Evolutionary conservation across 148 eudicot genomes (phyloP).

Genomic region (Agrostemma githago): DNA sequence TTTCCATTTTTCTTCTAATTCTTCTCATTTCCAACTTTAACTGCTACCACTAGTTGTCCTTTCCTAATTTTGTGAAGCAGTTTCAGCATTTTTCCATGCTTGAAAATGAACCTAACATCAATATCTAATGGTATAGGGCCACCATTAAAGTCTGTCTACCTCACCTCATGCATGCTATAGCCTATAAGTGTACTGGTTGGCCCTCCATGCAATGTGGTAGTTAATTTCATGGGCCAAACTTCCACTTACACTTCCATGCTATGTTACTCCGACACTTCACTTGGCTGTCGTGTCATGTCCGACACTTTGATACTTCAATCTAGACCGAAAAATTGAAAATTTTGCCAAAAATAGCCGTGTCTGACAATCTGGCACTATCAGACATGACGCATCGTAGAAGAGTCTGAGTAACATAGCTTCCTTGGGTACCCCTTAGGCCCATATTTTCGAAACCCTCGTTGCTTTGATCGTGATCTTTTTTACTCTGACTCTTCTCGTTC

Average conservation of each 20-base stretch:
- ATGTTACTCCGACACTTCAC: no score
- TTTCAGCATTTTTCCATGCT: conserved; percentile 1
- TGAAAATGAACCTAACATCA: conserved; percentile 5
- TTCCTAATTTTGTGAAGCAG: neutral
- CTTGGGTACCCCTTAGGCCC: no score
- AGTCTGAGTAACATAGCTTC: no score
- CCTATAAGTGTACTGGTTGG: conserved; percentile 7
- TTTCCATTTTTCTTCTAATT: neutral
- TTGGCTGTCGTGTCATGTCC: no score
- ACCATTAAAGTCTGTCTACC: conserved; percentile 3
- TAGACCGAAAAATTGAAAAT: no score
- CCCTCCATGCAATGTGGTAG: conserved; percentile 1
- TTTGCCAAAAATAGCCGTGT: no score
- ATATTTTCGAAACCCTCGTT: no score
- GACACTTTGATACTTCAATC: no score
- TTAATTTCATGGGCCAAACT: conserved; percentile 13
- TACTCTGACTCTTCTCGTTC: no score
- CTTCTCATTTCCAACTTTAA: neutral
- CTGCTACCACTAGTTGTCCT: neutral
- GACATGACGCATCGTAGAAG: no score
- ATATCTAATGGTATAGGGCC: neutral
- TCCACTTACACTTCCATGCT: neutral
- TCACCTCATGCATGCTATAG: neutral
- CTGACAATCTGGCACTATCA: no score
- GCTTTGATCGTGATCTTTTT: no score